A percentile compares a stretch with the other conserved stretches of the same genome.
These are phyloP conservation scores for Coemansia sp. DNA, from an alignment of 192 early-diverging fungal genomes.

Conservation along the genomic window DNA sequence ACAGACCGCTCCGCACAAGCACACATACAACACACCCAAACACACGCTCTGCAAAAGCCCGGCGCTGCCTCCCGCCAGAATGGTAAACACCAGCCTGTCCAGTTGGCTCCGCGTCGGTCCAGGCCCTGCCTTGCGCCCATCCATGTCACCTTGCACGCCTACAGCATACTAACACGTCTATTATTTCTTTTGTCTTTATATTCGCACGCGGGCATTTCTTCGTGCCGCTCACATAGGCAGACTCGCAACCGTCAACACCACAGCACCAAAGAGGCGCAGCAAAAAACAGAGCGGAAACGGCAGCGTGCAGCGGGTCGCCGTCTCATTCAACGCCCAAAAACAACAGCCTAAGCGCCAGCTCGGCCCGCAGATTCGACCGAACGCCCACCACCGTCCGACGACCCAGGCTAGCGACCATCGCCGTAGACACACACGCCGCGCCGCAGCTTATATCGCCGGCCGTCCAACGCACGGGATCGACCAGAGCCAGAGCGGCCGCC, in stretches of 20 bases:
- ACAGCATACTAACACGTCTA: no score
- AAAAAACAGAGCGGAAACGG: conserved; percentile 6
- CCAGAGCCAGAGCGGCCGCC: background rate
- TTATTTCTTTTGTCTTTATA: no score
- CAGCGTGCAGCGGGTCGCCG: background rate
- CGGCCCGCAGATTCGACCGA: conserved; percentile 42
- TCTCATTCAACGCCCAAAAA: background rate
- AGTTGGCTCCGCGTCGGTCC: background rate
- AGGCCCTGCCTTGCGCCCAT: background rate
- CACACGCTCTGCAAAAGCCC: background rate
- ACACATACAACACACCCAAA: background rate
- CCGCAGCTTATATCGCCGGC: background rate
- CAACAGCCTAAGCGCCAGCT: background rate
- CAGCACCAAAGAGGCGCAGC: conserved; percentile 9
- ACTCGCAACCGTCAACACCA: conserved; percentile 4
- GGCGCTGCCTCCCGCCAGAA: background rate
- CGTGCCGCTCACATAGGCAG: background rate
- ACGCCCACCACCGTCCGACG: conserved; percentile 25
- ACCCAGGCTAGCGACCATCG: conserved; percentile 5
- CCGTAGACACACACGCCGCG: conserved; percentile 7
- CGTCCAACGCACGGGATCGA: conserved; percentile 1
- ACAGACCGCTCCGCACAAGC: no score
- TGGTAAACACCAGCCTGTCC: background rate
- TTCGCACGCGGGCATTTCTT: no score
- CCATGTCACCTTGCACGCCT: background rate